phyloP scores from a whole-genome alignment of 169 alveolate genomes.

The Plasmodium sp. region DNA sequence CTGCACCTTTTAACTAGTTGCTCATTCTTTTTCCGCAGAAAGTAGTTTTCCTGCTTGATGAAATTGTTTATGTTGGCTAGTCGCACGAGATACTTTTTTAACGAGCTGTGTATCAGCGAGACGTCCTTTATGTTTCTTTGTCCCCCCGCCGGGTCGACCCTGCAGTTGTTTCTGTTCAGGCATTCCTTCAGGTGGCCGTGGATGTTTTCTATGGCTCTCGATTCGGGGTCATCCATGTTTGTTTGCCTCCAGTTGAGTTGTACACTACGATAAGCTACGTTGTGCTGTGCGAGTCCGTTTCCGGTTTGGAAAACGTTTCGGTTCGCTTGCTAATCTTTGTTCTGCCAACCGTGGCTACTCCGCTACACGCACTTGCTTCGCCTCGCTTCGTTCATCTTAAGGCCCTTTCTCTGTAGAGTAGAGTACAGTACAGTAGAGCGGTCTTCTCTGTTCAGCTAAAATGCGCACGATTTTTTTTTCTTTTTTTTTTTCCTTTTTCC shows the following conservation, averaged over 20 bases:
- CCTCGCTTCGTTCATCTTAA: not conserved
- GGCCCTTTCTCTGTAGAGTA: not conserved
- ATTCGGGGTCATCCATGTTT: slow-evolving; percentile 53
- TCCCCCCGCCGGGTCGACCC: not conserved
- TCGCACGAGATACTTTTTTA: slow-evolving; percentile 39
- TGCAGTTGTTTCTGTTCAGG: not conserved
- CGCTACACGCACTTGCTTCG: not conserved
- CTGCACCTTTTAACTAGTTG: slow-evolving; percentile 1
- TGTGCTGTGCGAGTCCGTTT: not conserved
- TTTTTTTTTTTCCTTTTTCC: not conserved
- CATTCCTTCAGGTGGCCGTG: slow-evolving; percentile 40
- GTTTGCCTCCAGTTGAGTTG: not conserved
- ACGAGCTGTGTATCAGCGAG: slow-evolving; percentile 21
- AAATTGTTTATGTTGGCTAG: slow-evolving; percentile 36
- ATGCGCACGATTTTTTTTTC: not conserved
- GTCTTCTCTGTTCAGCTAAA: not conserved
- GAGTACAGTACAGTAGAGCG: too few species aligned
- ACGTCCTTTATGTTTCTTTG: slow-evolving; percentile 12
- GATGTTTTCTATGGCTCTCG: slow-evolving; percentile 32
- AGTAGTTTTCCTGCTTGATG: slow-evolving; percentile 47
- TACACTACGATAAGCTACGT: not conserved
- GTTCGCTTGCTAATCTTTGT: not conserved
- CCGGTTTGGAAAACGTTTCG: not conserved
- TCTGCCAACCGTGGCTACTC: not conserved
- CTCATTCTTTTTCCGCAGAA: slow-evolving; percentile 60